Evolutionary conservation across 1,284 basidiomycete genomes (phyloP).

Genomic region (Rugosomyces carneus): DNA sequence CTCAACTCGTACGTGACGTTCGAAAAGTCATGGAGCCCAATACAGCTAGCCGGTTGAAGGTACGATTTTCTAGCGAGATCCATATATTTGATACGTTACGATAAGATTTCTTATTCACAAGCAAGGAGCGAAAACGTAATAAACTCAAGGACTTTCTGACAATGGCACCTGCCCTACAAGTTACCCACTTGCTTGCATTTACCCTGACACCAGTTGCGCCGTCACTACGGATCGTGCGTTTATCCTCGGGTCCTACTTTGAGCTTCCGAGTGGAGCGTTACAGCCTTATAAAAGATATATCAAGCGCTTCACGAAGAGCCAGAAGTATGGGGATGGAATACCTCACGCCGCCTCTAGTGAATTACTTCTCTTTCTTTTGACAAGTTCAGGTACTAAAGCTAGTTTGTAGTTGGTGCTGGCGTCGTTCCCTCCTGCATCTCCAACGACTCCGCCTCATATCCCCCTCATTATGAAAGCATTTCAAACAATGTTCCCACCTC

Average conservation of each 20-base stretch:
- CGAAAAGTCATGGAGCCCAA: slow-evolving; percentile 98
- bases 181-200: slow-evolving; percentile 92
- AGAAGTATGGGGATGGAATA: slow-evolving; percentile 82
- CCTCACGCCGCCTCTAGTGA: slow-evolving; percentile 77
- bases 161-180: slow-evolving; percentile 87
- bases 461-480: slow-evolving; percentile 80
- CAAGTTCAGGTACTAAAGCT: background rate
- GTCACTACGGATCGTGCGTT: slow-evolving; percentile 81
- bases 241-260: slow-evolving; percentile 91
- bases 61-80: slow-evolving; percentile 31
- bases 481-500: slow-evolving; percentile 84
- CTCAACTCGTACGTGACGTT: slow-evolving; percentile 87
- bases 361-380: slow-evolving; percentile 19
- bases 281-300: slow-evolving; percentile 81
- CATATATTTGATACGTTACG: background rate
- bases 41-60: slow-evolving; percentile 86
- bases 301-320: slow-evolving; percentile 61
- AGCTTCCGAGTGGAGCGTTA: slow-evolving; percentile 93
- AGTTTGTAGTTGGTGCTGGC: slow-evolving; percentile 61
- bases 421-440: slow-evolving; percentile 68
- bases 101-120: slow-evolving; percentile 8
- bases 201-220: slow-evolving; percentile 83
- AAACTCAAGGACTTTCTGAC: slow-evolving; percentile 93
- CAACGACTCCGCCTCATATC: slow-evolving; percentile 64
- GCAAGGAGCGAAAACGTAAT: slow-evolving; percentile 85